These are phyloP conservation scores for rapeseed (Brassica napus) DNA, from an alignment of 345 rosid species.

Conservation along the genomic window DNA sequence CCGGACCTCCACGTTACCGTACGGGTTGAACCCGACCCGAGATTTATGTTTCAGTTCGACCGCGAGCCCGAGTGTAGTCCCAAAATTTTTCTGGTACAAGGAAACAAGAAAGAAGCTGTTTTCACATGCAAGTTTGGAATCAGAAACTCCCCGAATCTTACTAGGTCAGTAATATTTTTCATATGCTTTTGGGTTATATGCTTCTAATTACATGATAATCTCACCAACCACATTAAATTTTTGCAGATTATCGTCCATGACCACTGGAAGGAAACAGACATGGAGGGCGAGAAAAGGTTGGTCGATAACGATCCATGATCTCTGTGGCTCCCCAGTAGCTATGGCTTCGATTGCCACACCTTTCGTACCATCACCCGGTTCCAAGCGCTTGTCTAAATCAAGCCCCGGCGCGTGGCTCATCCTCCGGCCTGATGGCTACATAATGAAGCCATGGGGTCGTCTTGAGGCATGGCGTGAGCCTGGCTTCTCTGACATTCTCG, in stretches of 20 bases:
- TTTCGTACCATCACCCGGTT: slow-evolving; percentile 76
- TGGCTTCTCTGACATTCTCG: slow-evolving; percentile 50
- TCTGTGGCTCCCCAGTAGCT: slow-evolving; percentile 89
- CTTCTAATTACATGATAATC: no score
- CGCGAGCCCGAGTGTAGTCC: slow-evolving; percentile 91
- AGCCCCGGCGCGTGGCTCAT: slow-evolving; percentile 87
- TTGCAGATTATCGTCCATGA: slow-evolving; percentile 57
- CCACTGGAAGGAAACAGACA: slow-evolving; percentile 46
- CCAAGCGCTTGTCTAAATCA: slow-evolving; percentile 66
- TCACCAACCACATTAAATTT: no score
- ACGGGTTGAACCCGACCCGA: slow-evolving; percentile 70
- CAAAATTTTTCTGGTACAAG: slow-evolving; percentile 80
- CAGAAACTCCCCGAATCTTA: slow-evolving; percentile 54
- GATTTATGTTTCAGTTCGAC: slow-evolving; percentile 75
- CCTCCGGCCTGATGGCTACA: slow-evolving; percentile 62
- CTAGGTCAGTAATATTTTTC: slow-evolving; percentile 46
- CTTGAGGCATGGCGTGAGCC: slow-evolving; percentile 85
- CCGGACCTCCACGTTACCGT: slow-evolving; percentile 51
- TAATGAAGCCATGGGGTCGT: slow-evolving; percentile 92
- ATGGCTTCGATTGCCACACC: slow-evolving; percentile 95
- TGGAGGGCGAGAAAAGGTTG: slow-evolving; percentile 75
- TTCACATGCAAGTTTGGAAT: slow-evolving; percentile 84
- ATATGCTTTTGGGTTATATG: no score
- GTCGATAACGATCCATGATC: slow-evolving; percentile 84
- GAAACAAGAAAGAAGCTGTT: slow-evolving; percentile 70